Evolutionary conservation across 1,284 basidiomycete genomes (phyloP).

Genomic region (Sanghuangporus weigelae): DNA sequence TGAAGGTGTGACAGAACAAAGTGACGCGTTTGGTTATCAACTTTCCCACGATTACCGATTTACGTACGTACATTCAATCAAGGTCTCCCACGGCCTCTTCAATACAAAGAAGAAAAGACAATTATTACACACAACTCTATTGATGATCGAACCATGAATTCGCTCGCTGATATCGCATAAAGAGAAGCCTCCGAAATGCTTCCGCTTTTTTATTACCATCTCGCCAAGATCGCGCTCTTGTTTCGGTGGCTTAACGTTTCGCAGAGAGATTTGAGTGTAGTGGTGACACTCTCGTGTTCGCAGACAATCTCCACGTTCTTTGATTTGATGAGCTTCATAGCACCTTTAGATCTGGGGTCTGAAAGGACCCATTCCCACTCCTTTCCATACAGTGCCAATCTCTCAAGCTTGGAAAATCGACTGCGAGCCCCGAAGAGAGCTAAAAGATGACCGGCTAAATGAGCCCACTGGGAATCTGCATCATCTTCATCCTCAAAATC

Average conservation of each 20-base stretch:
- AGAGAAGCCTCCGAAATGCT: not conserved
- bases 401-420: not conserved
- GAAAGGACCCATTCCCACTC: conserved; percentile 3
- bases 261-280: not conserved
- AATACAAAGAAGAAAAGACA: not conserved
- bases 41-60: not conserved
- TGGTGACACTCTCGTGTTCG: not conserved
- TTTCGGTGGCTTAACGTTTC: not conserved
- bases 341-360: not conserved
- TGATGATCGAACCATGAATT: not conserved
- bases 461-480: not conserved
- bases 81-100: not conserved
- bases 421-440: not conserved
- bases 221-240: not conserved
- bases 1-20: not conserved
- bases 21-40: not conserved
- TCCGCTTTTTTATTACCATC: not conserved
- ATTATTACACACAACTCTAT: not conserved
- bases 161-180: not conserved
- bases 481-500: not conserved
- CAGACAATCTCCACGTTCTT: not conserved
- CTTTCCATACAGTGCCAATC: not conserved
- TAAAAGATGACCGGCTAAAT: not conserved
- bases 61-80: not conserved
- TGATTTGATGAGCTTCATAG: not conserved